A percentile compares a stretch with the other conserved stretches of the same genome.
These are phyloP conservation scores for Umbelopsis sp. DNA, from an alignment of 192 early-diverging fungal species.

Conservation along the genomic window DNA sequence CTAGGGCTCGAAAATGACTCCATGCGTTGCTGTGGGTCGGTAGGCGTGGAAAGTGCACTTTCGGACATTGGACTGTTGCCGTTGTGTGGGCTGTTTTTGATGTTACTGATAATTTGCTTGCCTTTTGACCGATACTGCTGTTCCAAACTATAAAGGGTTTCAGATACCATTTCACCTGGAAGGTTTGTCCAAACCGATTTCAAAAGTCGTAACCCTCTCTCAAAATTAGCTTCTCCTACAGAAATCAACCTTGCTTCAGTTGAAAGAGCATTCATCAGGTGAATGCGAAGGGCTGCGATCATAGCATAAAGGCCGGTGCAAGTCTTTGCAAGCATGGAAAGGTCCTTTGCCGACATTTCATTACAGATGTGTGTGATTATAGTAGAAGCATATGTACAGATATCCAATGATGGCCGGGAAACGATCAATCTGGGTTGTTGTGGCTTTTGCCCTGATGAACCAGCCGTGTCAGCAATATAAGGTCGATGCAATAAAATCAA, in stretches of 20 bases:
- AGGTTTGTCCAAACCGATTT: background rate
- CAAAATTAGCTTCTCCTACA: conserved; percentile 9
- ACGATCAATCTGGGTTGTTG: background rate
- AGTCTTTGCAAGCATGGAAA: background rate
- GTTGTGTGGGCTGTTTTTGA: background rate
- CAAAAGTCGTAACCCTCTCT: background rate
- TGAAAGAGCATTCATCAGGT: conserved; percentile 5
- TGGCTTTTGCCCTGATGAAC: conserved; percentile 22
- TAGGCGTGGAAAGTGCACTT: background rate
- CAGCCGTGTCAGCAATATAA: conserved; percentile 47
- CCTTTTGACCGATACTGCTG: conserved; percentile 8
- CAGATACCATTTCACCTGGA: conserved; percentile 7
- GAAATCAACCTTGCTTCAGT: background rate
- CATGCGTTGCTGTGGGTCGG: conserved; percentile 6
- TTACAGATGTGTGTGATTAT: conserved; percentile 44
- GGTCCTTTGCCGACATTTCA: conserved; percentile 7
- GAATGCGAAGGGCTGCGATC: conserved; percentile 4
- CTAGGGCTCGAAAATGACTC: background rate
- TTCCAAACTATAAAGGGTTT: conserved; percentile 2
- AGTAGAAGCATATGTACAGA: conserved; percentile 49
- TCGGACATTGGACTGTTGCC: background rate
- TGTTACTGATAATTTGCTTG: background rate
- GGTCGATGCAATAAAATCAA: conserved; percentile 52
- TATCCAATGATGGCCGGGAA: conserved; percentile 33
- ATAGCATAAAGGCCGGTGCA: conserved; percentile 1